Evolutionary conservation across 805 yeast species (phyloP).

Genomic region (Lachancea meyersii): DNA sequence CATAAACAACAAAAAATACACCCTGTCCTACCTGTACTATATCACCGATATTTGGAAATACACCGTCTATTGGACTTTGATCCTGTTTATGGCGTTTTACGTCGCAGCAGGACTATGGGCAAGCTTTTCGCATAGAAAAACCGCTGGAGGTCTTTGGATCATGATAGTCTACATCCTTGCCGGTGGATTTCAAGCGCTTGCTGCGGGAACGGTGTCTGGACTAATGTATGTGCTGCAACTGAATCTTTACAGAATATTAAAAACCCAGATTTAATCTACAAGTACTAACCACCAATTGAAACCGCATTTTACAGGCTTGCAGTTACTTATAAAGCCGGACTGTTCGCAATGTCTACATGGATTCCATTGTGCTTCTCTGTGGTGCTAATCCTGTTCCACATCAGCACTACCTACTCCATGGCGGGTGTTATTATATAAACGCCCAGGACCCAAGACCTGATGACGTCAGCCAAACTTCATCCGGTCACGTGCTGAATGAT

Average conservation of each 20-base stretch:
- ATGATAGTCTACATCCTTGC: conserved; percentile 42
- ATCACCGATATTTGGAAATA: conserved; percentile 72
- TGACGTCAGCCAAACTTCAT: no score
- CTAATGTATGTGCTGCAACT: conserved; percentile 37
- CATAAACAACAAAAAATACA: conserved; percentile 32
- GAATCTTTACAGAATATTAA: background rate
- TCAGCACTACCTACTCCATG: conserved; percentile 41
- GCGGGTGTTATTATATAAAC: conserved; percentile 18
- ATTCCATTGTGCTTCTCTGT: conserved; percentile 80
- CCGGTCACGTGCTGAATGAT: background rate
- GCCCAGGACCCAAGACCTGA: background rate
- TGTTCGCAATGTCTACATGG: conserved; percentile 91
- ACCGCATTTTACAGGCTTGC: conserved; percentile 35
- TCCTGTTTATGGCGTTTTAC: conserved; percentile 60
- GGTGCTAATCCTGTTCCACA: conserved; percentile 58
- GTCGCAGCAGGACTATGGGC: conserved; percentile 60
- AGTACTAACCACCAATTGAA: background rate
- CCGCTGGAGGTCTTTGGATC: conserved; percentile 38
- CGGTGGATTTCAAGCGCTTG: conserved; percentile 60
- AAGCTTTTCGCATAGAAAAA: conserved; percentile 41
- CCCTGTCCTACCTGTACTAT: conserved; percentile 56
- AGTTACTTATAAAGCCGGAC: conserved; percentile 72
- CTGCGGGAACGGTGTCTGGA: conserved; percentile 73
- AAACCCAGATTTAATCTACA: background rate
- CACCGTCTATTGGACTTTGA: conserved; percentile 75